These are phyloP conservation scores for Tulasnella sp. DNA, from an alignment of 768 basidiomycete species.

Conservation along the genomic window DNA sequence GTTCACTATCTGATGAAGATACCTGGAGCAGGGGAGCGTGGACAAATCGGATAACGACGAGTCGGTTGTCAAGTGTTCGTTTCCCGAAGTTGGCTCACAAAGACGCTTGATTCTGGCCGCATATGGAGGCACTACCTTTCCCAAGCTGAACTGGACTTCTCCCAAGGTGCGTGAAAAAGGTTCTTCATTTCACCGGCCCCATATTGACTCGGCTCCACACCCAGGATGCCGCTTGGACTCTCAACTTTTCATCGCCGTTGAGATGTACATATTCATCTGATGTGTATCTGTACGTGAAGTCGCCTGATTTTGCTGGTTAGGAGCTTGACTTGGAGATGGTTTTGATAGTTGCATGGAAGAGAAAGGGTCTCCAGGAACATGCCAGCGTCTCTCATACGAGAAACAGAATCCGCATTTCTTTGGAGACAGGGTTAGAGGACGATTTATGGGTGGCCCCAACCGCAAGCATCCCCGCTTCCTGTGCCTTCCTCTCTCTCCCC, in stretches of 20 bases:
- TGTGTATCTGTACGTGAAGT: conserved; percentile 89
- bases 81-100: conserved; percentile 74
- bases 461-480: too few species aligned
- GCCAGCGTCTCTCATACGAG: conserved; percentile 68
- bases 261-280: conserved; percentile 88
- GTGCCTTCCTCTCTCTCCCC: too few species aligned
- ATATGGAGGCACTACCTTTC: conserved; percentile 80
- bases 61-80: conserved; percentile 55
- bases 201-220: not conserved
- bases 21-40: conserved; percentile 49
- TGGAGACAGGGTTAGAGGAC: conserved; percentile 62
- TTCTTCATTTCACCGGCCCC: not conserved
- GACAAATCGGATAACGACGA: conserved; percentile 47
- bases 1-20: conserved; percentile 60
- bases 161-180: conserved; percentile 63
- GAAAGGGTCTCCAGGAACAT: conserved; percentile 58
- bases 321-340: conserved; percentile 65
- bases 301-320: conserved; percentile 85
- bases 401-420: conserved; percentile 65
- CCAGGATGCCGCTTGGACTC: conserved; percentile 90
- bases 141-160: conserved; percentile 96
- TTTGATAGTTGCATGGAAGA: conserved; percentile 65
- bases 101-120: conserved; percentile 67
- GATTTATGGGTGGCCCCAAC: conserved; percentile 61
- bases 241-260: conserved; percentile 79